Percentiles rank a stretch among this genome's conserved stretches.
Conservation (phyloP, 371 early-diverging fungal genomes). For the Apophysomyces elegans region DNA sequence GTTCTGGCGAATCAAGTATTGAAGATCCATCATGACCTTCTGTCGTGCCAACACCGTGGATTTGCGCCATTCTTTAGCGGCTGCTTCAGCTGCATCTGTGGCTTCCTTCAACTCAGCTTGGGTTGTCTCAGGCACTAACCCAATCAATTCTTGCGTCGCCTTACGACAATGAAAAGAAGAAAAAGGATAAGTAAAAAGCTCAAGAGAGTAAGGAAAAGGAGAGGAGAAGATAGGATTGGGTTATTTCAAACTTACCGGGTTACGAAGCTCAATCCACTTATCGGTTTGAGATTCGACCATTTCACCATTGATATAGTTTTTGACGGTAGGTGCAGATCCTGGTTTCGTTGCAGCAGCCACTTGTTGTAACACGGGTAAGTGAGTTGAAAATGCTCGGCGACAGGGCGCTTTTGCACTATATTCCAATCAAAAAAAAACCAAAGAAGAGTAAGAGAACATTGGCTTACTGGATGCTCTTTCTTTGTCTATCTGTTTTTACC, state of each 20-base stretch:
- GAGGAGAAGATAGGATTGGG: not conserved
- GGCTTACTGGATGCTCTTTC: not conserved
- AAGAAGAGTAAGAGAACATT: not conserved
- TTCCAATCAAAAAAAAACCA: too few relatives aligned
- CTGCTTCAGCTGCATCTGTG: conserved; percentile 72
- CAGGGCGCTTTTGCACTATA: conserved; percentile 1
- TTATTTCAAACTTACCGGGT: conserved; percentile 71
- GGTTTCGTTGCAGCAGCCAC: conserved; percentile 24
- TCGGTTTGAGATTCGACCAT: conserved; percentile 87
- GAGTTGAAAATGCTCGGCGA: conserved; percentile 42
- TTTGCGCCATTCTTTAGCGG: conserved; percentile 90
- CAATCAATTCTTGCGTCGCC: conserved; percentile 94
- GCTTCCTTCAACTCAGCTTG: conserved; percentile 85
- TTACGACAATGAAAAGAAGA: conserved; percentile 15
- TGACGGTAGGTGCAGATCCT: conserved; percentile 60
- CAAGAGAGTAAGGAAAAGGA: too few relatives aligned
- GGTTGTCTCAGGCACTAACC: conserved; percentile 91
- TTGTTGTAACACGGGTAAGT: conserved; percentile 45
- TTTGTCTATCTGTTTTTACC: not conserved
- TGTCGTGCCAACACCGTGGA: conserved; percentile 85
- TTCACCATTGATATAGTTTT: conserved; percentile 91
- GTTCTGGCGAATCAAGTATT: conserved; percentile 83
- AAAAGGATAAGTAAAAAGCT: too few relatives aligned
- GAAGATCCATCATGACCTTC: conserved; percentile 92
- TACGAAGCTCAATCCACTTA: conserved; percentile 89